Conservation (phyloP, 176 grass and related monocot genomes). For the Tillandsia fasciculata region DNA sequence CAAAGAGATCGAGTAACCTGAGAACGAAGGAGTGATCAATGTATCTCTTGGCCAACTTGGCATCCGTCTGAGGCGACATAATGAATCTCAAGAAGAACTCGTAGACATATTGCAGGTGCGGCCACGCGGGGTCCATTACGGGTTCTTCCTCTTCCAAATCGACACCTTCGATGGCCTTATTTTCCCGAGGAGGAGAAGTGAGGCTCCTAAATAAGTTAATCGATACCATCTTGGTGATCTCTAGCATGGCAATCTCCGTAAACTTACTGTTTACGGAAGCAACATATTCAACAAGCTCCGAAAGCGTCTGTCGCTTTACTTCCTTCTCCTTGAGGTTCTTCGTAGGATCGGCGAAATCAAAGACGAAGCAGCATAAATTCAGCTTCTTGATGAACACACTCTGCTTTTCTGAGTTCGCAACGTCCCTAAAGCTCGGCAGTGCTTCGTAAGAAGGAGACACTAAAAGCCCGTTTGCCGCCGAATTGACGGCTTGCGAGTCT, state of each 20-base stretch:
- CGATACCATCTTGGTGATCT: slow-evolving; percentile 69
- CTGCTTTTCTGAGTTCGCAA: slow-evolving; percentile 69
- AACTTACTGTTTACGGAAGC: slow-evolving; percentile 65
- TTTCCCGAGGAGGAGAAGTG: slow-evolving; percentile 56
- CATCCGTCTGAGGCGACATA: slow-evolving; percentile 79
- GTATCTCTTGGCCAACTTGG: slow-evolving; percentile 91
- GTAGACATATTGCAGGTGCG: slow-evolving; percentile 81
- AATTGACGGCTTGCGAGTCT: neutral
- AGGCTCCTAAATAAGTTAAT: slow-evolving; percentile 76
- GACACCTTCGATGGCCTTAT: slow-evolving; percentile 61
- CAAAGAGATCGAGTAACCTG: slow-evolving; percentile 85
- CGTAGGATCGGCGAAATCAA: slow-evolving; percentile 60
- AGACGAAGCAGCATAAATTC: slow-evolving; percentile 58
- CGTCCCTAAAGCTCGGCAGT: slow-evolving; percentile 76
- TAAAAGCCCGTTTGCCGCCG: slow-evolving; percentile 37
- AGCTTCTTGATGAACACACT: slow-evolving; percentile 68
- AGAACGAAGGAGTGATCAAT: slow-evolving; percentile 97
- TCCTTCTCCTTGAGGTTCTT: slow-evolving; percentile 90
- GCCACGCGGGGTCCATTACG: slow-evolving; percentile 89
- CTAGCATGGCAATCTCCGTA: slow-evolving; percentile 52
- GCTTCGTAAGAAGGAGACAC: slow-evolving; percentile 50
- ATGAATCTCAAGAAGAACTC: slow-evolving; percentile 86
- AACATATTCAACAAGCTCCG: slow-evolving; percentile 86
- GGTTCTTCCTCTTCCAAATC: slow-evolving; percentile 98
- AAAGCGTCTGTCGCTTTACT: slow-evolving; percentile 65